Evolutionary conservation across 208 protist species (phyloP).

Genomic region (Leishmania tropica): DNA sequence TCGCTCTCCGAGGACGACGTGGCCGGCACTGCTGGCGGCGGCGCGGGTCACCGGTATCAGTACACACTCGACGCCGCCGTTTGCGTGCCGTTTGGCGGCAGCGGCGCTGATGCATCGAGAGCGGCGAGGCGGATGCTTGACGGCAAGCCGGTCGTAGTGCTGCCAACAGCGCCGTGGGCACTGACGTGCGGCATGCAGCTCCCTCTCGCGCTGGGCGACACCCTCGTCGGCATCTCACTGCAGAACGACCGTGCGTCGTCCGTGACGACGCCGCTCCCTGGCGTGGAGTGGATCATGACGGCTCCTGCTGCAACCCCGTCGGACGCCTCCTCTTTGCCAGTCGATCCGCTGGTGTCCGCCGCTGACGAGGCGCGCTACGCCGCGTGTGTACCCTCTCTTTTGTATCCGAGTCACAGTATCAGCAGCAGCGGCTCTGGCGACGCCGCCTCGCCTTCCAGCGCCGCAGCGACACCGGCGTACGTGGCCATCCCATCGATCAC

Average conservation of each 20-base stretch:
- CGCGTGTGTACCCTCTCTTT: conserved; percentile 24
- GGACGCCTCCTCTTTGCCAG: not conserved
- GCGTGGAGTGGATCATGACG: conserved; percentile 26
- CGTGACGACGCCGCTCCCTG: conserved; percentile 21
- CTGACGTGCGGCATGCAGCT: conserved; percentile 53
- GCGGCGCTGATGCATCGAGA: not conserved
- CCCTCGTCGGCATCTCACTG: conserved; percentile 42
- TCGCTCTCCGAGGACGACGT: conserved; percentile 27
- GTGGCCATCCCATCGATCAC: conserved; percentile 14
- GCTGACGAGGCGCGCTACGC: not conserved
- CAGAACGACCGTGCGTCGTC: conserved; percentile 48
- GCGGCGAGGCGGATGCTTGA: conserved; percentile 11
- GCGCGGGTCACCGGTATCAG: conserved; percentile 10
- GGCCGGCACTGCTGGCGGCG: not conserved
- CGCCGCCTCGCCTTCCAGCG: not conserved
- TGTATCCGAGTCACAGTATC: not conserved
- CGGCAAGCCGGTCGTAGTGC: conserved; percentile 11
- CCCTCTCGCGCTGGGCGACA: conserved; percentile 50
- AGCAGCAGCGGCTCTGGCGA: not conserved
- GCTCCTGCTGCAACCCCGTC: not conserved
- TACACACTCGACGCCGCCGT: conserved; percentile 30
- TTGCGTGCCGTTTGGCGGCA: conserved; percentile 20
- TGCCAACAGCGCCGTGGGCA: conserved; percentile 33
- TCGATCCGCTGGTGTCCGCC: not conserved
- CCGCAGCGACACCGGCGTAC: conserved; percentile 11